Evolutionary conservation across 768 basidiomycete genomes (phyloP).

Genomic region (Psilocybe tampanensis): DNA sequence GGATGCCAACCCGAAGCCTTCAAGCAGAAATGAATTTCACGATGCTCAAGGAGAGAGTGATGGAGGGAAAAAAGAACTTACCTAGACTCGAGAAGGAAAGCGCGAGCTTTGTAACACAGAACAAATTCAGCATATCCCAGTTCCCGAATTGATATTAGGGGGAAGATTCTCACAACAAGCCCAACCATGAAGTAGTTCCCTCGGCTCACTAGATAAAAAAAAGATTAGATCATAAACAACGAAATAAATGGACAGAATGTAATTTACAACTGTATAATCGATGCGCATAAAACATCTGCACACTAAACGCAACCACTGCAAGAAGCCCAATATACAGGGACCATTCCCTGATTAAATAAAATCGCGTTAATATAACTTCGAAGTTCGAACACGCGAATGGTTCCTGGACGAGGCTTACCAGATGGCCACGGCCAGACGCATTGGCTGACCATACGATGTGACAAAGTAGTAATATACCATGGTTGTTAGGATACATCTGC

Average conservation of each 20-base stretch:
- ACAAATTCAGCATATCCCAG: no score
- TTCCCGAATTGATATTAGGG: no score
- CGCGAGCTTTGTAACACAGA: neutral
- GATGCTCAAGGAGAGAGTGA: neutral
- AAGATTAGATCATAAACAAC: neutral
- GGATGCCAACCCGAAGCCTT: neutral
- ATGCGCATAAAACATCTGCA: slow-evolving; percentile 6
- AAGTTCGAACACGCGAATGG: no score
- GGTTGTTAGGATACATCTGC: neutral
- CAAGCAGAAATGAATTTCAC: neutral
- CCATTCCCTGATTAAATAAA: slow-evolving; percentile 11
- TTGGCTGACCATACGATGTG: neutral
- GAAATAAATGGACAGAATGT: neutral
- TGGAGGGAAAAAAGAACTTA: neutral
- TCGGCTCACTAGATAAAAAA: neutral
- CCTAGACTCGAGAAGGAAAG: neutral
- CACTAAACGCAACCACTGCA: slow-evolving; percentile 2
- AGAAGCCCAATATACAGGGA: slow-evolving; percentile 2
- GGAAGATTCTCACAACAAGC: neutral
- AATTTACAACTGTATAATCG: slow-evolving; percentile 1
- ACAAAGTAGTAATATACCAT: slow-evolving; percentile 5
- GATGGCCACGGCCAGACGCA: neutral
- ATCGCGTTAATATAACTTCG: no score
- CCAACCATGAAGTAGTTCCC: neutral
- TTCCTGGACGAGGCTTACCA: neutral